These are phyloP conservation scores for Microthlaspi erraticum DNA, from an alignment of 345 rosid genomes.

Conservation along the genomic window DNA sequence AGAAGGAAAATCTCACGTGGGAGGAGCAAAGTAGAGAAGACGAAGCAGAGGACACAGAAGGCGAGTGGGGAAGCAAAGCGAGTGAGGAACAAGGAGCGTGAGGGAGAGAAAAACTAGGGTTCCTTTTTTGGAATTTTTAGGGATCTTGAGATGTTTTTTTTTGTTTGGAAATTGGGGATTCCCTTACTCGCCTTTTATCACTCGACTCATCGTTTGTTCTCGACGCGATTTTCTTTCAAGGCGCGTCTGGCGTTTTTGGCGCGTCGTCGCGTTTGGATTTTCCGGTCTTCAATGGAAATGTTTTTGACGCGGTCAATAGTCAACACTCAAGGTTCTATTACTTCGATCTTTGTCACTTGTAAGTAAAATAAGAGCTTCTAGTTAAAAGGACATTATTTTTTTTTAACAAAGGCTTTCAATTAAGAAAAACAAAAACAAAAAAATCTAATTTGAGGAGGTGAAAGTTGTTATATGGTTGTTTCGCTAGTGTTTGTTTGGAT, in stretches of 20 bases:
- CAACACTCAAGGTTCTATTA: neutral
- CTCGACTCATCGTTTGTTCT: conserved; percentile 29
- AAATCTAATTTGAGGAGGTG: too few relatives aligned
- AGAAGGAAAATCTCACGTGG: conserved; percentile 18
- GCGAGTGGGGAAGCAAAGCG: conserved; percentile 48
- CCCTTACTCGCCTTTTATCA: conserved; percentile 25
- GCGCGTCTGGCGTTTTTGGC: conserved; percentile 43
- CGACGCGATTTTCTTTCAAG: conserved; percentile 37
- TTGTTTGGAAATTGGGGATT: too few relatives aligned
- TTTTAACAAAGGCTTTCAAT: too few relatives aligned
- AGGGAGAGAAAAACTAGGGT: conserved; percentile 48
- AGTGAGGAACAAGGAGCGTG: conserved; percentile 50
- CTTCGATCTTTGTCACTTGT: neutral
- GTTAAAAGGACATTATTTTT: too few relatives aligned
- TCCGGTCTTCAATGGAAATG: too few relatives aligned
- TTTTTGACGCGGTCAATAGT: neutral
- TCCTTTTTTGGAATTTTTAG: conserved; percentile 45
- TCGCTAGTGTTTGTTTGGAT: too few relatives aligned
- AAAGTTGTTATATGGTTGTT: too few relatives aligned
- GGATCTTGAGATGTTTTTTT: conserved; percentile 36
- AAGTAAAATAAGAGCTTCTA: too few relatives aligned
- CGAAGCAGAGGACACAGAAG: conserved; percentile 24
- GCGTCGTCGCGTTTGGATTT: conserved; percentile 13
- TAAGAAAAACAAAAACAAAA: too few relatives aligned
- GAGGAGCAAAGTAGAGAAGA: conserved; percentile 30